Conservation (phyloP, 1,284 basidiomycete species). For the Phaffia rhodozyma region DNA sequence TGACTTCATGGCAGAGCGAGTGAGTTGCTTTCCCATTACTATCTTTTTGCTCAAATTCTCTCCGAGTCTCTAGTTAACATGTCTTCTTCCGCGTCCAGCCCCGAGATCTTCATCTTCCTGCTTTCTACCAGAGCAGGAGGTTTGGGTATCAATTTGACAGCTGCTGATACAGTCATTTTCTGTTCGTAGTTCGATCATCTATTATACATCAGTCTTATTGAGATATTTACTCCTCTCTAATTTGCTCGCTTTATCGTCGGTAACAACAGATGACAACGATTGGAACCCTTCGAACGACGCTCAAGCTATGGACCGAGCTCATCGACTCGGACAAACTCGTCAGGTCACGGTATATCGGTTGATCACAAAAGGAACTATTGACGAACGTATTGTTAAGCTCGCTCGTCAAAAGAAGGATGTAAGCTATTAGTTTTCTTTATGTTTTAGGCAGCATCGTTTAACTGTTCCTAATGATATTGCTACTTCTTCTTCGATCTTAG, state of each 20-base stretch:
- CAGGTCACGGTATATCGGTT: conserved; percentile 98
- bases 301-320: conserved; percentile 99
- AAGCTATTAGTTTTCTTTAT: conserved; percentile 28
- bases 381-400: conserved; percentile 92
- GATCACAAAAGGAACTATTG: conserved; percentile 93
- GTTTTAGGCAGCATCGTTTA: conserved; percentile 5
- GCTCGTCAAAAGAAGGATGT: conserved; percentile 93
- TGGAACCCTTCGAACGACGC: conserved; percentile 99
- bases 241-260: background rate
- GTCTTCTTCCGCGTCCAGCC: conserved; percentile 39
- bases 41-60: conserved; percentile 6
- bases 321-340: conserved; percentile 94
- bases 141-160: conserved; percentile 94
- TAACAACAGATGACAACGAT: conserved; percentile 71
- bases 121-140: conserved; percentile 95
- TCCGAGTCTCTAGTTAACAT: background rate
- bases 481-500: conserved; percentile 36
- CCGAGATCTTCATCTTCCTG: conserved; percentile 91
- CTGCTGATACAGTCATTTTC: conserved; percentile 95
- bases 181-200: conserved; percentile 25
- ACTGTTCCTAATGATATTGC: conserved; percentile 29
- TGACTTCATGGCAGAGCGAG: conserved; percentile 98
- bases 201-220: background rate
- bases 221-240: background rate
- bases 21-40: conserved; percentile 34